A percentile compares a stretch with the other conserved stretches of the same genome.
Conservation (phyloP, 768 basidiomycete genomes). For the Nevesoporus exiguus region DNA sequence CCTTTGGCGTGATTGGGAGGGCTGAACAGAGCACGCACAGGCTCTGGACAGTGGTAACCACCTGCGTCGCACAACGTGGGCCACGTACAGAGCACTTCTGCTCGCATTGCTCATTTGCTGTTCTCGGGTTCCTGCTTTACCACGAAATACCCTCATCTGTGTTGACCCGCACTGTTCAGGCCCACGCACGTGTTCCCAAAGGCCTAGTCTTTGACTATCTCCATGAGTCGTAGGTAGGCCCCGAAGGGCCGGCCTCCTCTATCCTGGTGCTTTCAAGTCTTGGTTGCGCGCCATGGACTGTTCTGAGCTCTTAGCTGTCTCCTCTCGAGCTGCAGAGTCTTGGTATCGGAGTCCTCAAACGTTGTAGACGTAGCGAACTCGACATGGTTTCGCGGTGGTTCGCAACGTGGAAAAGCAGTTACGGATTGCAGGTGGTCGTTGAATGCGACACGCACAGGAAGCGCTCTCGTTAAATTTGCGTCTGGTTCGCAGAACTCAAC, state of each 20-base stretch:
- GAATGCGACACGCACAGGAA: conserved; percentile 38
- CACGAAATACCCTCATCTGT: conserved; percentile 10
- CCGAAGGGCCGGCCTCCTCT: conserved; percentile 24
- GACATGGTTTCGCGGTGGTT: conserved; percentile 47
- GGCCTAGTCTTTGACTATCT: conserved; percentile 44
- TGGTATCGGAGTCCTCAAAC: conserved; percentile 45
- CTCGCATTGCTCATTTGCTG: conserved; percentile 30
- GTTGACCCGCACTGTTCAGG: conserved; percentile 30
- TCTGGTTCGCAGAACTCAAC: conserved; percentile 13
- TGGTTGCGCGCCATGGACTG: conserved; percentile 53
- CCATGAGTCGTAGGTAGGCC: conserved; percentile 22
- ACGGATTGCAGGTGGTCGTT: conserved; percentile 19
- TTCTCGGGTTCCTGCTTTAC: conserved; percentile 17
- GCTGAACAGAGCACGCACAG: conserved; percentile 44
- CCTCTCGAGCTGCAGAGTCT: conserved; percentile 15
- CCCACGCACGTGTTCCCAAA: conserved; percentile 38
- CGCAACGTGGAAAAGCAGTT: conserved; percentile 22
- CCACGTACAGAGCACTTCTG: conserved; percentile 34
- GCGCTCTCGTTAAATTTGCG: conserved; percentile 13
- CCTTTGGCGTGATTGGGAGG: conserved; percentile 17
- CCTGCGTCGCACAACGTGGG: conserved; percentile 20
- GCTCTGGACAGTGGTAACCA: conserved; percentile 7
- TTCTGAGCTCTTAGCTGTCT: conserved; percentile 24
- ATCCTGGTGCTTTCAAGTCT: conserved; percentile 52
- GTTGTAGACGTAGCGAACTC: conserved; percentile 50